Evolutionary conservation across 306 rosid species (phyloP).

Genomic region (Cucumis hystrix): DNA sequence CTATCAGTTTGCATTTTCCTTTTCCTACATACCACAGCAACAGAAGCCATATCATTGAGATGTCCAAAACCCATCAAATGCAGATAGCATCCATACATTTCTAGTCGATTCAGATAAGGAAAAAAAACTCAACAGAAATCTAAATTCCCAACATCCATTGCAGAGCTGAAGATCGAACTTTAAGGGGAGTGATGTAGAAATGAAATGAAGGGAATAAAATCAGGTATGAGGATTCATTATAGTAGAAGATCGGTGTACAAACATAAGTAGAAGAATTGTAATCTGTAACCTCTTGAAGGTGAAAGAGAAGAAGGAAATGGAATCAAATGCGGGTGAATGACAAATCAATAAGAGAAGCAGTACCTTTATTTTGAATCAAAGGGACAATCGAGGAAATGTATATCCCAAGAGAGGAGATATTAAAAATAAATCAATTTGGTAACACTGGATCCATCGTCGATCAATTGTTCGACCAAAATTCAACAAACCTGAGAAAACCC

Average conservation of each 20-base stretch:
- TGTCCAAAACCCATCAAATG: slow-evolving; percentile 23
- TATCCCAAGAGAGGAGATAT: slow-evolving; percentile 30
- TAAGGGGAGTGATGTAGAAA: not conserved
- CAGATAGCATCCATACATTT: slow-evolving; percentile 14
- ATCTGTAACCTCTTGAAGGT: slow-evolving; percentile 7
- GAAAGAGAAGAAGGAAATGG: slow-evolving; percentile 6
- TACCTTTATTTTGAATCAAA: slow-evolving; percentile 29
- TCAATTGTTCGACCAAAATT: slow-evolving; percentile 40
- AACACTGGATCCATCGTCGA: slow-evolving; percentile 70
- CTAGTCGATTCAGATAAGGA: slow-evolving; percentile 1
- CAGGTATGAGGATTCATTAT: slow-evolving; percentile 5
- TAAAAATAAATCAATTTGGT: slow-evolving; percentile 36
- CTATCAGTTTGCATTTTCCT: slow-evolving; percentile 81
- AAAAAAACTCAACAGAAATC: slow-evolving; percentile 6
- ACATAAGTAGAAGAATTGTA: slow-evolving; percentile 2
- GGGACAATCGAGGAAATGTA: slow-evolving; percentile 32
- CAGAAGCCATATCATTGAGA: slow-evolving; percentile 11
- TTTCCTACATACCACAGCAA: slow-evolving; percentile 38
- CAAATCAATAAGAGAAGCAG: slow-evolving; percentile 13
- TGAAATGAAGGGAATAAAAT: not conserved
- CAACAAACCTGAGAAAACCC: slow-evolving; percentile 36
- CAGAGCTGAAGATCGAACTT: not conserved
- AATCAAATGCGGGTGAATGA: slow-evolving; percentile 24
- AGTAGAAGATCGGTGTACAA: slow-evolving; percentile 7
- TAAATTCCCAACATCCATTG: not conserved